These are phyloP conservation scores for Pichia ethanolica DNA, from an alignment of 805 yeast genomes.

Conservation along the genomic window DNA sequence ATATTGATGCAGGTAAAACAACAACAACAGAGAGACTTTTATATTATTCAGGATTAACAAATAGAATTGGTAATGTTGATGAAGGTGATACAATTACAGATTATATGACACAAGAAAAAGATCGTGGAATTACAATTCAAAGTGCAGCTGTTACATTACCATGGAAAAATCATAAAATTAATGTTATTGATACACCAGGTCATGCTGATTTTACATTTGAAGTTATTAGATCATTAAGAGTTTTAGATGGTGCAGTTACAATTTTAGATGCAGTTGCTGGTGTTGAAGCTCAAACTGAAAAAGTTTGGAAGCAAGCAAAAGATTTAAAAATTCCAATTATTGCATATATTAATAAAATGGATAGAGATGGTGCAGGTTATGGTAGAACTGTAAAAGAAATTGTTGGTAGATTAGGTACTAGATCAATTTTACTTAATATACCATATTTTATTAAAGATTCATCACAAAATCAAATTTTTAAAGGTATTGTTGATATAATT, in stretches of 20 bases:
- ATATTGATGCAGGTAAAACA: constrained; percentile 97
- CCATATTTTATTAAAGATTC: constrained; percentile 57
- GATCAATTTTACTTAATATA: constrained; percentile 65
- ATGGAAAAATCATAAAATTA: constrained; percentile 68
- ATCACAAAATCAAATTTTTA: constrained; percentile 36
- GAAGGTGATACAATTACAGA: constrained; percentile 97
- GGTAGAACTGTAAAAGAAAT: constrained; percentile 84
- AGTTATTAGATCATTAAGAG: constrained; percentile 82
- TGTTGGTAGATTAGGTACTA: constrained; percentile 64
- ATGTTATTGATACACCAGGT: constrained; percentile 94
- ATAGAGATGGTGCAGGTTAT: constrained; percentile 91
- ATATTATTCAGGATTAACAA: constrained; percentile 77
- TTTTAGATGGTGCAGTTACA: constrained; percentile 89
- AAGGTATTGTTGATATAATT: constrained; percentile 72
- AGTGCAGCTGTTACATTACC: constrained; percentile 91
- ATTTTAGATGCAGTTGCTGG: constrained; percentile 95
- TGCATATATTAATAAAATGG: constrained; percentile 90
- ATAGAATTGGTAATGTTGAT: constrained; percentile 85
- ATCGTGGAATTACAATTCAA: constrained; percentile 92
- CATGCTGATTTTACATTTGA: constrained; percentile 97
- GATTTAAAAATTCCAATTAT: constrained; percentile 63
- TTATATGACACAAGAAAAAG: constrained; percentile 80
- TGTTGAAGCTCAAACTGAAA: constrained; percentile 96
- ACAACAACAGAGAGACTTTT: constrained; percentile 96
- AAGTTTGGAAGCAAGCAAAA: constrained; percentile 87